Evolutionary conservation across 177 flowering plant genomes (phyloP).

Genomic region (Vitis hybrid): DNA sequence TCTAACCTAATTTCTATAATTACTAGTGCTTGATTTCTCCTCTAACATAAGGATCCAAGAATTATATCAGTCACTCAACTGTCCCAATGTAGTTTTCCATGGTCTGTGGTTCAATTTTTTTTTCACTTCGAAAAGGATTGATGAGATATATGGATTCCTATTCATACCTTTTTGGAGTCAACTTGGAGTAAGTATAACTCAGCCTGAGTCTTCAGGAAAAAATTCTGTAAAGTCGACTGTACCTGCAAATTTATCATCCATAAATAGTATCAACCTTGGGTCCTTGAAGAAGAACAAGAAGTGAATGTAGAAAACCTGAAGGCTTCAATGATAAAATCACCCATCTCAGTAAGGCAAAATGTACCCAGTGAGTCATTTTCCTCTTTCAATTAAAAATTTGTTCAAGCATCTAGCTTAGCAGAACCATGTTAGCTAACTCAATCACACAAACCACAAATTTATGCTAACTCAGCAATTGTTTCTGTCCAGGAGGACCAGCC

Average conservation of each 20-base stretch:
- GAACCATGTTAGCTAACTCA: background rate
- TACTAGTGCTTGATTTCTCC: no score
- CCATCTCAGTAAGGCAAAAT: background rate
- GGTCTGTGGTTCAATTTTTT: no score
- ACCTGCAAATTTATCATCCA: conserved; percentile 45
- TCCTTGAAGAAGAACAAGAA: background rate
- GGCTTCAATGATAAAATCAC: background rate
- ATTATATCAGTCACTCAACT: no score
- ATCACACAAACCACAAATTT: background rate
- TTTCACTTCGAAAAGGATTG: no score
- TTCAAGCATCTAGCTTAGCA: background rate
- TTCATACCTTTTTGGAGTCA: conserved; percentile 58
- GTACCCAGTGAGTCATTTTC: background rate
- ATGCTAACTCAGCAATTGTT: background rate
- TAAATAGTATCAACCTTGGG: background rate
- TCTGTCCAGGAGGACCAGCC: background rate
- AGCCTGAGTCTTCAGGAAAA: conserved; percentile 44
- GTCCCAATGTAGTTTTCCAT: no score
- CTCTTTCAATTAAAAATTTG: background rate
- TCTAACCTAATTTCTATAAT: no score
- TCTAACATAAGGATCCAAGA: no score
- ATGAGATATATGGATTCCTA: no score
- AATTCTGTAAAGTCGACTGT: conserved; percentile 51
- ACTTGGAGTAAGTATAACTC: conserved; percentile 78
- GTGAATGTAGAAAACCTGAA: background rate